Percentiles rank a stretch among this genome's conserved stretches.
Evolutionary conservation across 2,329 filamentous ascomycete species (phyloP).

Genomic region (Colletotrichum sidae): DNA sequence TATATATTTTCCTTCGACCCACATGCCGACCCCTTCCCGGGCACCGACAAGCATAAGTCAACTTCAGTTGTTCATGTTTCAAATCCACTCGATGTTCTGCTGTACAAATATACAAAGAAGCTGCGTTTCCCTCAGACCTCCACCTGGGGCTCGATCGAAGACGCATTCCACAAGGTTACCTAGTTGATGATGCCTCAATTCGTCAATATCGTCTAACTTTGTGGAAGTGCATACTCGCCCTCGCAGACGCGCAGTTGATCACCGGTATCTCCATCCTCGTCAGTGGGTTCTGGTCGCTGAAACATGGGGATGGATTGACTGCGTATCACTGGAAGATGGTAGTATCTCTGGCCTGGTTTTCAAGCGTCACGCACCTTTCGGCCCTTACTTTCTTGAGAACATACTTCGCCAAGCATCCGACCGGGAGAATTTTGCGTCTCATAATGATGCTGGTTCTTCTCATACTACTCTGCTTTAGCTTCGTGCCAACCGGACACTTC

Average conservation of each 20-base stretch:
- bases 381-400: slow-evolving; percentile 3
- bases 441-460: not conserved
- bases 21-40: not conserved
- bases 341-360: slow-evolving; percentile 13
- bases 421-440: not conserved
- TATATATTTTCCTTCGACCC: slow-evolving; percentile 4
- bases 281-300: not conserved
- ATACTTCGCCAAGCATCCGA: not conserved
- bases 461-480: not conserved
- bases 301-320: not conserved
- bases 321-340: slow-evolving; percentile 22
- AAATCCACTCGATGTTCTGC: not conserved
- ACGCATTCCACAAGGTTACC: slow-evolving; percentile 14
- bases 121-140: not conserved
- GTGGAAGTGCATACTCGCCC: slow-evolving; percentile 8
- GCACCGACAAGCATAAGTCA: not conserved
- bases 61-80: not conserved
- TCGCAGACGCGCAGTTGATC: slow-evolving; percentile 8
- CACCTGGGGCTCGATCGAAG: not conserved
- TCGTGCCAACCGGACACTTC: slow-evolving; percentile 5
- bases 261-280: slow-evolving; percentile 2
- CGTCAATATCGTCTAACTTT: not conserved
- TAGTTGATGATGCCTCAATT: not conserved
- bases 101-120: not conserved
- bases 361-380: slow-evolving; percentile 6